Evolutionary conservation across 768 basidiomycete species (phyloP).

Genomic region (Lentinula lateritia): DNA sequence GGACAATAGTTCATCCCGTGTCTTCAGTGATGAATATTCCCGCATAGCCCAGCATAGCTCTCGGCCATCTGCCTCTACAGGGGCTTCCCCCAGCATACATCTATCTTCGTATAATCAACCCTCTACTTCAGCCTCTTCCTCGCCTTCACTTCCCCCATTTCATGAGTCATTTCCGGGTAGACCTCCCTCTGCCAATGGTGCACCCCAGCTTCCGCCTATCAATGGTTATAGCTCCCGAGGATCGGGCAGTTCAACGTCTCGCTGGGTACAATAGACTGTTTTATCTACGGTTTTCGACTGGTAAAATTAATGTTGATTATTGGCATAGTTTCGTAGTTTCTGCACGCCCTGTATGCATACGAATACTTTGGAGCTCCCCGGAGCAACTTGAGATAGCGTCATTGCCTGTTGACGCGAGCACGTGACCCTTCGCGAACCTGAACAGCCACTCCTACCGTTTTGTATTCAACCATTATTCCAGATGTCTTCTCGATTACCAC

Average conservation of each 20-base stretch:
- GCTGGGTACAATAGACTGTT: background rate
- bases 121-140: background rate
- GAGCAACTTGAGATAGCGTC: too few species aligned
- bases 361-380: background rate
- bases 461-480: background rate
- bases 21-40: background rate
- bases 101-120: background rate
- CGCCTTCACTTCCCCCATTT: slow-evolving; percentile 3
- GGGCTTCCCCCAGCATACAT: background rate
- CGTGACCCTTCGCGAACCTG: background rate
- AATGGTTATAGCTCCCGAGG: background rate
- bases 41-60: background rate
- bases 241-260: background rate
- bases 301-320: background rate
- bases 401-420: background rate
- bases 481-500: slow-evolving; percentile 2
- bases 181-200: background rate
- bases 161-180: background rate
- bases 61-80: background rate
- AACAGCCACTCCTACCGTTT: background rate
- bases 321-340: background rate
- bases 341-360: background rate
- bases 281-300: too few species aligned
- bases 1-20: slow-evolving; percentile 1
- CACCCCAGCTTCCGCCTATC: slow-evolving; percentile 1